phyloP scores from a whole-genome alignment of 2,329 filamentous ascomycete species.

The Akanthomyces lecanii region DNA sequence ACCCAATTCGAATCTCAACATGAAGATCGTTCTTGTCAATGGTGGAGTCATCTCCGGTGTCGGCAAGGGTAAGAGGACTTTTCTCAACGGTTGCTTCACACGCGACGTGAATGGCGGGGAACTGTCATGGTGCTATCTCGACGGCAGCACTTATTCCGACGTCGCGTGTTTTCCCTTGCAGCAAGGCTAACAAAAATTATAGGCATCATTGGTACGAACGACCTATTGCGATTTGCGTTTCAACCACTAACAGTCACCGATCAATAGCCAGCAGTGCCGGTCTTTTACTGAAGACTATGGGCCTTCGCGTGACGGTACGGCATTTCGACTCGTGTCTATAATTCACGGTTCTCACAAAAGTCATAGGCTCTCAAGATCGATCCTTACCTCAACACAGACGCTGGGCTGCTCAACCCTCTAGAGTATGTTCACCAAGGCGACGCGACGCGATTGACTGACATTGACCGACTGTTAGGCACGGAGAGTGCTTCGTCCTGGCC shows the following conservation, averaged over 20 bases:
- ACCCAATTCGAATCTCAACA: conserved; percentile 18
- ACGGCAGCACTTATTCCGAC: neutral
- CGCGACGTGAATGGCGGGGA: conserved; percentile 6
- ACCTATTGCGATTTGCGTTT: neutral
- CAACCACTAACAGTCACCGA: neutral
- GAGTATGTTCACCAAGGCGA: conserved; percentile 24
- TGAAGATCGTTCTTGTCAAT: conserved; percentile 29
- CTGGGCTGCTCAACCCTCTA: conserved; percentile 27
- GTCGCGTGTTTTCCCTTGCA: neutral
- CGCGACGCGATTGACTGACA: neutral
- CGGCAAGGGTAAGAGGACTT: conserved; percentile 47
- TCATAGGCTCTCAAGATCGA: conserved; percentile 44
- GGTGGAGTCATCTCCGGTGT: conserved; percentile 54
- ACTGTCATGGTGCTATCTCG: neutral
- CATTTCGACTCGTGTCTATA: neutral
- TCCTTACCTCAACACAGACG: conserved; percentile 42
- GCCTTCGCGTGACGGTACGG: conserved; percentile 24
- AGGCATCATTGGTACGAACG: conserved; percentile 22
- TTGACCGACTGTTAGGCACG: conserved; percentile 53
- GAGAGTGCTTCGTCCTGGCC: conserved; percentile 83
- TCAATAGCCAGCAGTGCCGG: conserved; percentile 47
- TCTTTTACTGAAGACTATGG: conserved; percentile 37
- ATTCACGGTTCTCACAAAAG: neutral
- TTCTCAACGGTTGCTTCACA: neutral
- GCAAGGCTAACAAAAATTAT: conserved; percentile 1